phyloP scores from a whole-genome alignment of 1,284 basidiomycete genomes.

The Takashimella tepidaria region DNA sequence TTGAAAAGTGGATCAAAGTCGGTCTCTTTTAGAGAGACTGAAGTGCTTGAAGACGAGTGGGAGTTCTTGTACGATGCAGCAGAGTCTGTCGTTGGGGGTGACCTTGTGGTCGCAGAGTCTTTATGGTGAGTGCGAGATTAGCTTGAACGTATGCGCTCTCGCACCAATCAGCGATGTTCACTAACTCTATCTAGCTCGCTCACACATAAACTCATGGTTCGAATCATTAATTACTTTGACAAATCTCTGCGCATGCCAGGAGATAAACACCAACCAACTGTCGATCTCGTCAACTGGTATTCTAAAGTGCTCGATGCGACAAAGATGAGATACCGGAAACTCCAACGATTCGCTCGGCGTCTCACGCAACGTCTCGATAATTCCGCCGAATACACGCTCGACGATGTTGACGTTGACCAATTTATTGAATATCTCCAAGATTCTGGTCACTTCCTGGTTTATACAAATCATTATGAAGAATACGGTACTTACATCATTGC shows the following conservation, averaged over 20 bases:
- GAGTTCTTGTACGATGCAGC: constrained; percentile 91
- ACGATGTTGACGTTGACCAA: constrained; percentile 68
- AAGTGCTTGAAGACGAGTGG: constrained; percentile 95
- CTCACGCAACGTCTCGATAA: constrained; percentile 86
- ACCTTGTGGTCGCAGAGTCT: constrained; percentile 87
- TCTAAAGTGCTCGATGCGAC: constrained; percentile 91
- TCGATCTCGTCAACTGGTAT: constrained; percentile 84
- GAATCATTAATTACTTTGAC: constrained; percentile 89
- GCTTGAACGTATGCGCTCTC: neutral
- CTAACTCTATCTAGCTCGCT: constrained; percentile 55
- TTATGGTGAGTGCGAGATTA: constrained; percentile 71
- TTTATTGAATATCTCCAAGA: constrained; percentile 78
- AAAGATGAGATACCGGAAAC: constrained; percentile 83
- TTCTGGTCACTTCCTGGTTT: constrained; percentile 90
- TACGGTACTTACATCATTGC: constrained; percentile 93
- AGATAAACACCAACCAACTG: constrained; percentile 61
- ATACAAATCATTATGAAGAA: constrained; percentile 82
- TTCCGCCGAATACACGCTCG: constrained; percentile 87
- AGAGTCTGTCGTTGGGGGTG: constrained; percentile 80
- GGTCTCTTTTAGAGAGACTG: constrained; percentile 96
- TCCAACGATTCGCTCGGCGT: constrained; percentile 83
- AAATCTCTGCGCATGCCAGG: constrained; percentile 61
- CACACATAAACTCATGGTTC: constrained; percentile 82
- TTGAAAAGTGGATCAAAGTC: constrained; percentile 87
- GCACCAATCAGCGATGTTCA: neutral